Percentiles rank a stretch among this genome's conserved stretches.
These are phyloP conservation scores for Scenedesmus sp. DNA, from an alignment of 163 green algal genomes.

Conservation along the genomic window DNA sequence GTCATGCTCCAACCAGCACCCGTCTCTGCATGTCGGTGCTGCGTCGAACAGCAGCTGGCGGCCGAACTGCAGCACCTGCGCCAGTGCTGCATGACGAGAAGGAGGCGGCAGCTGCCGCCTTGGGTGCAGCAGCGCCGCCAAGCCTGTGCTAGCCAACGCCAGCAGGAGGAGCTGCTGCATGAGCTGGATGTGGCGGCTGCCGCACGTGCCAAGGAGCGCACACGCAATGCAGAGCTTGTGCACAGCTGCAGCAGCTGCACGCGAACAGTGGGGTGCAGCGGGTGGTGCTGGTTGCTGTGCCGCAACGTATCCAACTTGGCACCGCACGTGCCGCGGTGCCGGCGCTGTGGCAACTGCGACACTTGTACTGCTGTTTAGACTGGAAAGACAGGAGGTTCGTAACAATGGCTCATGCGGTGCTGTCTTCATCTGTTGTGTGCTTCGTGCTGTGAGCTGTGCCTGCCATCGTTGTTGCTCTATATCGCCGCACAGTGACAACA, in stretches of 20 bases:
- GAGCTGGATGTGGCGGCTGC: constrained; percentile 15
- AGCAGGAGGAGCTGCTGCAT: constrained; percentile 64
- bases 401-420: no score
- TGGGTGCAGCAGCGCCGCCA: constrained; percentile 27
- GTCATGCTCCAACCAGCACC: neutral
- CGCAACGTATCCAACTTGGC: no score
- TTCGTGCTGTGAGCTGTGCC: neutral
- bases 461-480: no score
- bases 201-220: constrained; percentile 66
- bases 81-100: constrained; percentile 79
- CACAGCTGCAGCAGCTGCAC: constrained; percentile 78
- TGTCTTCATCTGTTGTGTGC: no score
- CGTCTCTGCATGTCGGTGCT: neutral
- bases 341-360: no score
- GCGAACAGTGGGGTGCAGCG: constrained; percentile 61
- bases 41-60: constrained; percentile 41
- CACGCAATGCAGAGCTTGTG: constrained; percentile 79
- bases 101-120: constrained; percentile 41
- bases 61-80: constrained; percentile 63
- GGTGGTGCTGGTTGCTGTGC: neutral
- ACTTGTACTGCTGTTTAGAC: no score
- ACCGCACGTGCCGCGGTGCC: neutral
- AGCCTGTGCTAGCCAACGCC: constrained; percentile 39
- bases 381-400: no score
- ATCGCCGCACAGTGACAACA: no score